A percentile compares a stretch with the other conserved stretches of the same genome.
Conservation (phyloP, 805 yeast species). For the Myxozyma melibiosi region DNA sequence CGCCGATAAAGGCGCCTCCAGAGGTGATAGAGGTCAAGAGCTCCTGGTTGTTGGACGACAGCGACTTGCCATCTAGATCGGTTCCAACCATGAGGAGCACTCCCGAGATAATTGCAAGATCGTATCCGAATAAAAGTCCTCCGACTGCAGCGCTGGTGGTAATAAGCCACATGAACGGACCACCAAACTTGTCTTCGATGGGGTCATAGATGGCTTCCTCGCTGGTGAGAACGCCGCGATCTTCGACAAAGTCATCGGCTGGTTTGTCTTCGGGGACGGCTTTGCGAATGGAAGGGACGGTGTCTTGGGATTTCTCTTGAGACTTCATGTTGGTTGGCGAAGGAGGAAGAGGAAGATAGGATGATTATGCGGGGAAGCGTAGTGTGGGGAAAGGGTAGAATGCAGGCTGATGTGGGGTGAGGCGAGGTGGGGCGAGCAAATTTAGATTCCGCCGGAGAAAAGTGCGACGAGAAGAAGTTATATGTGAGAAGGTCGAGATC, state of each 20-base stretch:
- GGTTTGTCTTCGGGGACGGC: too few species aligned
- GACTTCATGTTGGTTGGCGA: too few species aligned
- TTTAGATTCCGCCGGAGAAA: too few species aligned
- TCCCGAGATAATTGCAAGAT: conserved; percentile 92
- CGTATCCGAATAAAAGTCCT: conserved; percentile 96
- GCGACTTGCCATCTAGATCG: conserved; percentile 60
- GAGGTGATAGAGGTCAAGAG: conserved; percentile 56
- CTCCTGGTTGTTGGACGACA: conserved; percentile 51
- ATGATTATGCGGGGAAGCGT: too few species aligned
- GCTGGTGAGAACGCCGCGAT: not conserved
- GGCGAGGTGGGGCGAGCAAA: too few species aligned
- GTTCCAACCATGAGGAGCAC: conserved; percentile 83
- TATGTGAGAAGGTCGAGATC: too few species aligned
- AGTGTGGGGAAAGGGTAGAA: too few species aligned
- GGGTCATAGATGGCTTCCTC: not conserved
- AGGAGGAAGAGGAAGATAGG: too few species aligned
- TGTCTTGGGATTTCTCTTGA: too few species aligned
- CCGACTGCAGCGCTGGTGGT: conserved; percentile 61
- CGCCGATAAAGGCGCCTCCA: conserved; percentile 57
- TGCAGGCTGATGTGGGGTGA: too few species aligned
- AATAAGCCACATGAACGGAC: conserved; percentile 41
- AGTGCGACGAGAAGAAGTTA: too few species aligned
- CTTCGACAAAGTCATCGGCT: not conserved
- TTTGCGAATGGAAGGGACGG: too few species aligned
- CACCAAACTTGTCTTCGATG: conserved; percentile 3